Evolutionary conservation across 805 yeast species (phyloP), one percentile per base, ranked within the genome.

Genomic region (Myxozyma sirexii): DNA sequence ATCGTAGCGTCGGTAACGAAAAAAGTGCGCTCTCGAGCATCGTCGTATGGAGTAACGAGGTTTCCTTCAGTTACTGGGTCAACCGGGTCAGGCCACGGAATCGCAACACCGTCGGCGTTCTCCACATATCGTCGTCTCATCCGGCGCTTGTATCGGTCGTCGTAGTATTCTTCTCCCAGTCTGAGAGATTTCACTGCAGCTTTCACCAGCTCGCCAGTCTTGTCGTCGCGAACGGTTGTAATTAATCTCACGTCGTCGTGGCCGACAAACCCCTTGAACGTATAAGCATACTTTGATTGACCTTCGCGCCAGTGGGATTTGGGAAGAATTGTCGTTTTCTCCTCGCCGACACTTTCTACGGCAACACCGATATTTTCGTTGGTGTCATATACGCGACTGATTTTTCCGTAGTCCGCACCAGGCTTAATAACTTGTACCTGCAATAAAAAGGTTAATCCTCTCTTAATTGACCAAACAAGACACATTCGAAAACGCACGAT

Each of bases 31-130:
- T 84, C 88, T 15, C 63, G 60, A n/a, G 59, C 66, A n/a, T 26
- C 42, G 26, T 49, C 66, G 33, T 37, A 24, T 21, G 49, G 46
- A 8, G 66, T 62, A 12, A 52, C 57, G 15, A 46, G 43, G 23
- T 23, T 23, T 6, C 65, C 65, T 2, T 35, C 43, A 19, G 24
- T 24, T 17, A 82, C 82, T 0, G 78, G 75, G 35, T 79, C 84
- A 1, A 94, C 92, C 67, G 82, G 81, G 15, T 62, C 66, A 39
- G 97, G 97, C 96, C 96, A 93, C 55, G 97, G 97, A 52, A 92
- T 85, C 24, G 84, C 82, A 54, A 90, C 76, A 54, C 84, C 81
- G 43, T 81, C 83, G 67, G 87, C 85, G 66, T 88, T 85, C 64
- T 81, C 82, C 26, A 92, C 90, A 67, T 84, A 82, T 74, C 98